These are phyloP conservation scores for Teratosphaeria destructans DNA, from an alignment of 2,329 filamentous ascomycete genomes.

Conservation along the genomic window DNA sequence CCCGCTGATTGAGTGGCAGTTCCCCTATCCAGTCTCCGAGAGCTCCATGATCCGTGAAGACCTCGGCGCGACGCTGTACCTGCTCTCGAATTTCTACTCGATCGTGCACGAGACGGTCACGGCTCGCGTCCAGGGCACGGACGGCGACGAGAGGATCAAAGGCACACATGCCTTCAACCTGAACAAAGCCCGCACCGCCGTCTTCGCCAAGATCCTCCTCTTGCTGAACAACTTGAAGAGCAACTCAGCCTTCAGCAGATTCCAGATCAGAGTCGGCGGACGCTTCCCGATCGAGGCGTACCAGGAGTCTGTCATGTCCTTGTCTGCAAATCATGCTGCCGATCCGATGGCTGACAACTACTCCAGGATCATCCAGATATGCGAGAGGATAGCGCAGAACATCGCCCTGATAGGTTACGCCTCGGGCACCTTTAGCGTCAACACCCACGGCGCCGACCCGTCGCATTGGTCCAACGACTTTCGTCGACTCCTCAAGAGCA, in stretches of 20 bases:
- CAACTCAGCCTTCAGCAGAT: constrained; percentile 56
- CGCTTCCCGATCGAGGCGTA: constrained; percentile 58
- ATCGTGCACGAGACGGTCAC: constrained; percentile 58
- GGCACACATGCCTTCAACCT: constrained; percentile 44
- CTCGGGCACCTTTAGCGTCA: constrained; percentile 40
- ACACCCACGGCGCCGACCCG: constrained; percentile 29
- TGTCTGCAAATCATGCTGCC: background rate
- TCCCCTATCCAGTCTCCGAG: constrained; percentile 63
- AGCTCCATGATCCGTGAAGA: constrained; percentile 59
- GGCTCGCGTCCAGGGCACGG: constrained; percentile 47
- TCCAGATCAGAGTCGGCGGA: constrained; percentile 61
- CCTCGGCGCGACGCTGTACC: constrained; percentile 57
- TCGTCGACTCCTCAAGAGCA: constrained; percentile 42
- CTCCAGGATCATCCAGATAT: constrained; percentile 46
- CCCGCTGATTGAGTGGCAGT: constrained; percentile 21
- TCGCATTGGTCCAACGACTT: constrained; percentile 53
- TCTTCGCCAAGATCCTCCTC: constrained; percentile 59
- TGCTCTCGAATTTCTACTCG: constrained; percentile 64
- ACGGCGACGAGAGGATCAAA: constrained; percentile 42
- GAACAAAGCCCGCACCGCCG: constrained; percentile 46
- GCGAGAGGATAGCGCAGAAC: constrained; percentile 55
- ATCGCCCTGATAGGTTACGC: constrained; percentile 56
- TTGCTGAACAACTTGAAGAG: constrained; percentile 50
- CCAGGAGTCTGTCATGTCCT: constrained; percentile 27
- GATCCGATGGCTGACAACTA: background rate